These are phyloP conservation scores for Acanthamoeba triangularis DNA, from an alignment of 208 protist species.

Conservation along the genomic window DNA sequence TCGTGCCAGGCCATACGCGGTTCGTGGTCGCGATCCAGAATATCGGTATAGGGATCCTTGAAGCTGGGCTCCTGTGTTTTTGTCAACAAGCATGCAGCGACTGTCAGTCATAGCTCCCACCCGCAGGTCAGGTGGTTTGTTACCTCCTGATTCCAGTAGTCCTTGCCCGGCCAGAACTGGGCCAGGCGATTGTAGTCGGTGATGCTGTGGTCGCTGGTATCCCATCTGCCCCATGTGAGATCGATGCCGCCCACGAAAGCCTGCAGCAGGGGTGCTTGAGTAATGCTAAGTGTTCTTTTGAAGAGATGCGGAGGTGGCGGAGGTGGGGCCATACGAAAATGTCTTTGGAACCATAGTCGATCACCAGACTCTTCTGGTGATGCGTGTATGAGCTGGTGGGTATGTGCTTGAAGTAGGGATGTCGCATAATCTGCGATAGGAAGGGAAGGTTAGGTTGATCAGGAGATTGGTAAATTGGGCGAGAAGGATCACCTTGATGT, in stretches of 20 bases:
- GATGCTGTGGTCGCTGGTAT: conserved; percentile 52
- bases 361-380: conserved; percentile 77
- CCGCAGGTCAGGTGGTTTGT: accelerated
- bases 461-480: too few relatives aligned
- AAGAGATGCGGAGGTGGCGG: too few relatives aligned
- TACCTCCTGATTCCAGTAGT: conserved; percentile 68
- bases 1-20: conserved; percentile 76
- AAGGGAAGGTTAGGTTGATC: background rate
- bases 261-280: background rate
- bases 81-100: background rate
- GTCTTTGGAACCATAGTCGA: conserved; percentile 63
- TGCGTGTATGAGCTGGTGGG: conserved; percentile 62
- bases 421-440: background rate
- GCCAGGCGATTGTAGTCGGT: conserved; percentile 65
- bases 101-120: background rate
- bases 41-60: conserved; percentile 46
- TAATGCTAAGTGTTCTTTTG: background rate
- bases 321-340: background rate
- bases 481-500: too few relatives aligned
- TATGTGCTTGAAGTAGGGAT: conserved; percentile 68
- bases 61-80: background rate
- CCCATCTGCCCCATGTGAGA: conserved; percentile 63
- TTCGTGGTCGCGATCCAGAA: conserved; percentile 33
- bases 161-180: conserved; percentile 44
- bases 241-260: conserved; percentile 71